These are phyloP conservation scores for Blepharisma undulans DNA, from an alignment of 169 alveolate species.

Conservation along the genomic window DNA sequence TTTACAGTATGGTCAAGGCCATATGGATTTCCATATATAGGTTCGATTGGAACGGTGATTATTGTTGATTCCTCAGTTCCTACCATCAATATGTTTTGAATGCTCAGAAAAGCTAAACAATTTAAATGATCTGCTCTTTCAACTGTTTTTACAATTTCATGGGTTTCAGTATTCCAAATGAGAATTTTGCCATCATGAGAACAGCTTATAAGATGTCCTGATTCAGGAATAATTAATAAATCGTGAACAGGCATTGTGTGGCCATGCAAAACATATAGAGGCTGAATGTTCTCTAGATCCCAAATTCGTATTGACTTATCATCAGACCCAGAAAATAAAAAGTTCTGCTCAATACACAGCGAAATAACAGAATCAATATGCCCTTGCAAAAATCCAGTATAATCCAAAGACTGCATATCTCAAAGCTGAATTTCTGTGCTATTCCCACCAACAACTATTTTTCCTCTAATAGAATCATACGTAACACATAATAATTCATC, in stretches of 20 bases:
- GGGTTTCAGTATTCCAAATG: neutral
- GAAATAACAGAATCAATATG: constrained; percentile 66
- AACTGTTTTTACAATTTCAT: neutral
- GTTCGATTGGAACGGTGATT: constrained; percentile 25
- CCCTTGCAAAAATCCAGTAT: constrained; percentile 44
- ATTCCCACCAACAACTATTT: constrained; percentile 59
- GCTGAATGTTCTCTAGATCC: constrained; percentile 19
- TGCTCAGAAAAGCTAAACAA: neutral
- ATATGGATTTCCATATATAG: constrained; percentile 16
- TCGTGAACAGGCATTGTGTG: constrained; percentile 15
- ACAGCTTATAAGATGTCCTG: constrained; percentile 17
- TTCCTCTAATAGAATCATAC: constrained; percentile 49
- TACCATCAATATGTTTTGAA: constrained; percentile 1
- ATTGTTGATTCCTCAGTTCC: constrained; percentile 33
- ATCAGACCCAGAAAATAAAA: constrained; percentile 68
- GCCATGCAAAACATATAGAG: neutral
- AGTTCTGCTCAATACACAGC: constrained; percentile 57
- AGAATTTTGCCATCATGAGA: constrained; percentile 22
- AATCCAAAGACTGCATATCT: constrained; percentile 50
- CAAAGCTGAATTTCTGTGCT: constrained; percentile 46
- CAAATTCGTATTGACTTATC: constrained; percentile 62
- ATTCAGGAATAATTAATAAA: constrained; percentile 5
- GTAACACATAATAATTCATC: constrained; percentile 58
- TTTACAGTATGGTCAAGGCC: constrained; percentile 18
- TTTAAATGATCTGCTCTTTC: constrained; percentile 21